phyloP scores from a whole-genome alignment of 2,329 filamentous ascomycete genomes.

The Cordyceps cateniannulata region DNA sequence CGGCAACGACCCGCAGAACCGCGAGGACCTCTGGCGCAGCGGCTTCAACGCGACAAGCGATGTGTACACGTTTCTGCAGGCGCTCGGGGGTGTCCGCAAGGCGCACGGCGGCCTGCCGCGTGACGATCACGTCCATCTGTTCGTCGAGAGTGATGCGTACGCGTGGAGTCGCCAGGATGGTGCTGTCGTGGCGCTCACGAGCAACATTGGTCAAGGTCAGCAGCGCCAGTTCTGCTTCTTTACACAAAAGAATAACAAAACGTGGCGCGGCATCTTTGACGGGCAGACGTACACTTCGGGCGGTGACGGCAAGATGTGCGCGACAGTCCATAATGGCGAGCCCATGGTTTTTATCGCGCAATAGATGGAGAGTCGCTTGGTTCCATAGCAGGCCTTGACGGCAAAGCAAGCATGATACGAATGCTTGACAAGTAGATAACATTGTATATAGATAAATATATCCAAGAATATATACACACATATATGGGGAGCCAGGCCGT shows the following conservation, averaged over 20 bases:
- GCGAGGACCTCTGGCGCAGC: constrained; percentile 54
- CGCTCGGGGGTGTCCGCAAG: constrained; percentile 4
- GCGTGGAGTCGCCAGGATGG: constrained; percentile 39
- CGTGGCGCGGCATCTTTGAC: constrained; percentile 34
- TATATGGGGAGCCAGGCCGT: too few species aligned
- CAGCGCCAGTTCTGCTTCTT: constrained; percentile 36
- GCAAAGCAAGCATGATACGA: background rate
- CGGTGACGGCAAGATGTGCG: constrained; percentile 33
- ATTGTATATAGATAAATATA: background rate
- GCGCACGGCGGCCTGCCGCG: constrained; percentile 31
- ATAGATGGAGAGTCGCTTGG: background rate
- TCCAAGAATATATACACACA: too few species aligned
- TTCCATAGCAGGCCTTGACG: background rate
- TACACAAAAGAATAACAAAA: constrained; percentile 28
- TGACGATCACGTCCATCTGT: constrained; percentile 38
- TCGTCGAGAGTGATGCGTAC: constrained; percentile 35
- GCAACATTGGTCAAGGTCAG: constrained; percentile 34
- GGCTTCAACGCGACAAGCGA: constrained; percentile 38
- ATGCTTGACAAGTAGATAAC: background rate
- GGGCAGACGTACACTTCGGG: constrained; percentile 31
- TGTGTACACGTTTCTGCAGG: constrained; percentile 41
- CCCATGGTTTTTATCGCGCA: constrained; percentile 32
- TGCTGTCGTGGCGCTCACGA: constrained; percentile 38
- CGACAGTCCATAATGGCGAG: constrained; percentile 33
- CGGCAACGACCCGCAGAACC: constrained; percentile 41